Percentiles rank a stretch among this genome's conserved stretches.
Evolutionary conservation across 202 grass and related monocot genomes (phyloP).

Genomic region (Bolboschoenoplectus hybrid): DNA sequence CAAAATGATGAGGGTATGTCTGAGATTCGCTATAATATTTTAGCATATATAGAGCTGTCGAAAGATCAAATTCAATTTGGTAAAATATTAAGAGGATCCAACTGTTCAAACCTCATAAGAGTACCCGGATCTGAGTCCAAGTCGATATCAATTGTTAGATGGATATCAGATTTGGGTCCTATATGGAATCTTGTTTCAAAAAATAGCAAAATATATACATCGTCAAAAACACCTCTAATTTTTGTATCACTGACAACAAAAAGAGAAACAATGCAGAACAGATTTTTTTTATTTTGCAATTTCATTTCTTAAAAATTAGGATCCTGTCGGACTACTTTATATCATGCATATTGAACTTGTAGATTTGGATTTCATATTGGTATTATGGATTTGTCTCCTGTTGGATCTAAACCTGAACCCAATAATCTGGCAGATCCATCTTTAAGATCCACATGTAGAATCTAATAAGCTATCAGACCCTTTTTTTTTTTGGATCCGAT

Average conservation of each 20-base stretch:
- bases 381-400: not conserved
- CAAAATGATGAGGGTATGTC: slow-evolving; percentile 80
- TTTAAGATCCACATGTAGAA: not conserved
- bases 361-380: slow-evolving; percentile 1
- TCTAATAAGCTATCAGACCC: not conserved
- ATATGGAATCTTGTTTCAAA: slow-evolving; percentile 9
- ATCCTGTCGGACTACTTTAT: not conserved
- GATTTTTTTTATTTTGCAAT: too few relatives aligned
- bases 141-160: not conserved
- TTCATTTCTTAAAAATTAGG: slow-evolving; percentile 7
- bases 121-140: not conserved
- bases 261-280: not conserved
- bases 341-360: not conserved
- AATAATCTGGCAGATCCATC: not conserved
- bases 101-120: not conserved
- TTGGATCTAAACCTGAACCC: not conserved
- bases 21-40: slow-evolving; percentile 22
- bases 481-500: not conserved
- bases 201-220: slow-evolving; percentile 10
- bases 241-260: slow-evolving; percentile 4
- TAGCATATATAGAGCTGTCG: not conserved
- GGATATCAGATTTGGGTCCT: not conserved
- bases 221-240: not conserved
- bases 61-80: not conserved
- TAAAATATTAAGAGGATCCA: not conserved